These are phyloP conservation scores for Pestalotiopsis sp. DNA, from an alignment of 2,329 filamentous ascomycete genomes.

Conservation along the genomic window DNA sequence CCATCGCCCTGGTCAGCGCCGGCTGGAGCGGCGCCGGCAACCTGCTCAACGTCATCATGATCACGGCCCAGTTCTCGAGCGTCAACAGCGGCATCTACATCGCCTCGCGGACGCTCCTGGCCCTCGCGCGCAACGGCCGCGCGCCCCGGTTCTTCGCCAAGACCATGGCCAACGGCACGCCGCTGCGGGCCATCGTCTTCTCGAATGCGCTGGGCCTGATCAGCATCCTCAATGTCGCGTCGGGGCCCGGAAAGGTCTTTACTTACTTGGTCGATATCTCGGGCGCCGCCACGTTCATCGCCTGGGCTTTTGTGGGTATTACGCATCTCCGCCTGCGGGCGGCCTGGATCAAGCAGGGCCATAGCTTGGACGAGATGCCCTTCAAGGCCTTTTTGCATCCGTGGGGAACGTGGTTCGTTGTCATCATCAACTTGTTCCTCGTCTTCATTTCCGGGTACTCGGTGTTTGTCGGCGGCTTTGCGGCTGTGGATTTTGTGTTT, in stretches of 20 bases:
- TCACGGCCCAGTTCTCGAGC: slow-evolving; percentile 34
- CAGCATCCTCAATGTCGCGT: slow-evolving; percentile 30
- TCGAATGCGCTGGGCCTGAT: slow-evolving; percentile 30
- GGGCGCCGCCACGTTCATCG: slow-evolving; percentile 28
- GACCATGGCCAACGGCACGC: slow-evolving; percentile 27
- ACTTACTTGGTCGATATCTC: slow-evolving; percentile 28
- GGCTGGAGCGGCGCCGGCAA: slow-evolving; percentile 28
- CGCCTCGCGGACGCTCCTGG: slow-evolving; percentile 33
- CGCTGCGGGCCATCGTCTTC: slow-evolving; percentile 28
- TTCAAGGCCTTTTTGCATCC: slow-evolving; percentile 23
- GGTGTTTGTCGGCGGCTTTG: slow-evolving; percentile 26
- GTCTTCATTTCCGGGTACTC: slow-evolving; percentile 30
- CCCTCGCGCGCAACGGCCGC: slow-evolving; percentile 25
- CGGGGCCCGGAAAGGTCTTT: slow-evolving; percentile 29
- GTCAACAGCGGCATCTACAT: slow-evolving; percentile 39
- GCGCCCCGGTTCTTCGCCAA: slow-evolving; percentile 27
- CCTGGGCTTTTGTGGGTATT: slow-evolving; percentile 31
- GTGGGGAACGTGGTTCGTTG: slow-evolving; percentile 26
- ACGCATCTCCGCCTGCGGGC: slow-evolving; percentile 27
- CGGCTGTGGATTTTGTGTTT: slow-evolving; percentile 26
- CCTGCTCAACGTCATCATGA: slow-evolving; percentile 34
- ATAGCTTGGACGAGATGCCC: slow-evolving; percentile 22
- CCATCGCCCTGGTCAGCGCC: slow-evolving; percentile 28
- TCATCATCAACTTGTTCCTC: slow-evolving; percentile 26
- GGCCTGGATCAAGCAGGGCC: slow-evolving; percentile 27